Evolutionary conservation across 352 stramenopile species (phyloP).

Genomic region (Phytophthora palmivora): DNA sequence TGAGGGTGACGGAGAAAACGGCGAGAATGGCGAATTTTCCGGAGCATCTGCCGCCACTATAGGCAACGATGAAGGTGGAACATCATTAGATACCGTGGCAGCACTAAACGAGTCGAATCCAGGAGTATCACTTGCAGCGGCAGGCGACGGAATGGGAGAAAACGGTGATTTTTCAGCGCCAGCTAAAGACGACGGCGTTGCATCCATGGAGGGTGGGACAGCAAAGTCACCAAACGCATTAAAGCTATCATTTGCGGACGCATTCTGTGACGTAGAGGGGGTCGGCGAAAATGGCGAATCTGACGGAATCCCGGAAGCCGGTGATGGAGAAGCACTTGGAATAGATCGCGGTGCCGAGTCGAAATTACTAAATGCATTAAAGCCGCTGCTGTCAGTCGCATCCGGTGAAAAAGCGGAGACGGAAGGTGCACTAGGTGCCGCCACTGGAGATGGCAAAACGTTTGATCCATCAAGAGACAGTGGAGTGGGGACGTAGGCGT

Average conservation of each 20-base stretch:
- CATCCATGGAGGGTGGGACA: constrained; percentile 5
- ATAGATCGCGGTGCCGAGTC: constrained; percentile 38
- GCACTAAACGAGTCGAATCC: constrained; percentile 26
- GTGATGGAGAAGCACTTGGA: constrained; percentile 24
- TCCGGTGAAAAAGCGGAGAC: constrained; percentile 35
- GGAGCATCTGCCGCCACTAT: constrained; percentile 7
- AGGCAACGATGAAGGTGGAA: constrained; percentile 3
- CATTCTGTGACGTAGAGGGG: constrained; percentile 24
- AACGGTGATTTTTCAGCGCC: constrained; percentile 21
- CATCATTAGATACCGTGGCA: constrained; percentile 1
- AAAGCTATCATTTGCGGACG: constrained; percentile 20
- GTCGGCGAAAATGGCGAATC: constrained; percentile 31
- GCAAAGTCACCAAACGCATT: constrained; percentile 32
- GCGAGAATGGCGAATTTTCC: constrained; percentile 26
- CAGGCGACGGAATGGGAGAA: constrained; percentile 18
- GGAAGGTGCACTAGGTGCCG: constrained; percentile 23
- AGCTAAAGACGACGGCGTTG: constrained; percentile 8
- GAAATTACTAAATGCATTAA: constrained; percentile 47
- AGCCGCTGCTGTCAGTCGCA: constrained; percentile 41
- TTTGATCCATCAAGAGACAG: constrained; percentile 29
- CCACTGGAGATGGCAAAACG: constrained; percentile 16
- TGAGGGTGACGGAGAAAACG: constrained; percentile 34
- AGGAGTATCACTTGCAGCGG: constrained; percentile 13
- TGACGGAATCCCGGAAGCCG: constrained; percentile 18
- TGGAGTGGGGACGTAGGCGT: constrained; percentile 20